These are phyloP conservation scores for Coemansia sp. DNA, from an alignment of 192 early-diverging fungal genomes.

Conservation along the genomic window DNA sequence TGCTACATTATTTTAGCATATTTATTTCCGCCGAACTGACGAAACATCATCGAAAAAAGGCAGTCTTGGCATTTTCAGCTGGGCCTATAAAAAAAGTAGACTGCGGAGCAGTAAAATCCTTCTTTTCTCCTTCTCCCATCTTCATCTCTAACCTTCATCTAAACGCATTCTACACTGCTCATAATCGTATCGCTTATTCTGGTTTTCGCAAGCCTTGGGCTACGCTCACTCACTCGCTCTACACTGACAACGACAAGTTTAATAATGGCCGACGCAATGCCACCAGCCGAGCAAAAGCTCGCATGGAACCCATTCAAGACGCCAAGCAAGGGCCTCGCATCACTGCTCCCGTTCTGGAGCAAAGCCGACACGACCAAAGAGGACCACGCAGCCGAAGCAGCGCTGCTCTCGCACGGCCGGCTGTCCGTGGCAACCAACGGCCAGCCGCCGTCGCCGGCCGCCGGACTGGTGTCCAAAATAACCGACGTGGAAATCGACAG, in stretches of 20 bases:
- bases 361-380: slow-evolving; percentile 12
- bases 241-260: not conserved
- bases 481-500: slow-evolving; percentile 42
- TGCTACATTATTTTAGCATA: too few species aligned
- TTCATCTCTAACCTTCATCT: too few species aligned
- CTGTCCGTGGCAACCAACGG: slow-evolving; percentile 12
- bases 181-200: too few species aligned
- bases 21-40: too few species aligned
- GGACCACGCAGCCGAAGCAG: slow-evolving; percentile 23
- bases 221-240: not conserved
- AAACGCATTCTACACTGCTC: too few species aligned
- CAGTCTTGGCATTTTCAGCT: too few species aligned
- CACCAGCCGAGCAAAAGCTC: not conserved
- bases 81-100: too few species aligned
- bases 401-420: slow-evolving; percentile 29
- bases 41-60: too few species aligned
- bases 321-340: not conserved
- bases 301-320: slow-evolving; percentile 5
- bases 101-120: too few species aligned
- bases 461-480: slow-evolving; percentile 16
- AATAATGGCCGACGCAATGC: not conserved
- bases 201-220: not conserved
- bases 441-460: not conserved
- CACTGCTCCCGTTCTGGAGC: slow-evolving; percentile 4
- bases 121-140: too few species aligned